Evolutionary conservation across 2,329 filamentous ascomycete genomes (phyloP).

Genomic region (Anisogramma anomala): DNA sequence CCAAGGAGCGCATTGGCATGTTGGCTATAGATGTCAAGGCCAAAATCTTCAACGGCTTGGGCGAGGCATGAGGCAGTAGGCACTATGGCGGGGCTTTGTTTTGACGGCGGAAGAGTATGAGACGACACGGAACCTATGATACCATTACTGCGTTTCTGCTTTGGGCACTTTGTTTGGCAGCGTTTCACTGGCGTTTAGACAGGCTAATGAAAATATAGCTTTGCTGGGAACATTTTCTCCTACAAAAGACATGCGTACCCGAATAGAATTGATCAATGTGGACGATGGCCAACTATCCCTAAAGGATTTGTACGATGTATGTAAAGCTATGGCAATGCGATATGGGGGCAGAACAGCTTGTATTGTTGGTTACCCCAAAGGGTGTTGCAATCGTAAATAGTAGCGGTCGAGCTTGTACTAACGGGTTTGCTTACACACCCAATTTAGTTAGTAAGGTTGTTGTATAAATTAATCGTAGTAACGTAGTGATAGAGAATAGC

Average conservation of each 20-base stretch:
- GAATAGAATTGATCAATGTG: too few species aligned
- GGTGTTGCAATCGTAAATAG: too few species aligned
- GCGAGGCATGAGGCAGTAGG: constrained; percentile 12
- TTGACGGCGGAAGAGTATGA: neutral
- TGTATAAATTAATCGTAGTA: too few species aligned
- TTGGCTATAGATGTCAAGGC: constrained; percentile 53
- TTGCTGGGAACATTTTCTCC: neutral
- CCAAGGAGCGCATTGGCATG: constrained; percentile 51
- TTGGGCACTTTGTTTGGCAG: neutral
- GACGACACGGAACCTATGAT: neutral
- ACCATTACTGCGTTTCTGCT: neutral
- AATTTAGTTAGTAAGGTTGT: too few species aligned
- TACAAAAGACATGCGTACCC: neutral
- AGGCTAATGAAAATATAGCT: constrained; percentile 6
- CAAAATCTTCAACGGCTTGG: constrained; percentile 43
- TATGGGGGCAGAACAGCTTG: too few species aligned
- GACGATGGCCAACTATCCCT: too few species aligned
- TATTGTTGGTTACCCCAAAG: too few species aligned
- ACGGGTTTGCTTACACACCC: too few species aligned
- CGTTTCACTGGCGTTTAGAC: constrained; percentile 14
- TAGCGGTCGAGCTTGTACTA: too few species aligned
- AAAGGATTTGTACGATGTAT: too few species aligned
- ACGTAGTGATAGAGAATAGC: too few species aligned
- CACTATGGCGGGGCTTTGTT: neutral
- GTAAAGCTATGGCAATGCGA: too few species aligned